These are phyloP conservation scores for Sporothrix humicola DNA, from an alignment of 2,329 filamentous ascomycete genomes.

Conservation along the genomic window DNA sequence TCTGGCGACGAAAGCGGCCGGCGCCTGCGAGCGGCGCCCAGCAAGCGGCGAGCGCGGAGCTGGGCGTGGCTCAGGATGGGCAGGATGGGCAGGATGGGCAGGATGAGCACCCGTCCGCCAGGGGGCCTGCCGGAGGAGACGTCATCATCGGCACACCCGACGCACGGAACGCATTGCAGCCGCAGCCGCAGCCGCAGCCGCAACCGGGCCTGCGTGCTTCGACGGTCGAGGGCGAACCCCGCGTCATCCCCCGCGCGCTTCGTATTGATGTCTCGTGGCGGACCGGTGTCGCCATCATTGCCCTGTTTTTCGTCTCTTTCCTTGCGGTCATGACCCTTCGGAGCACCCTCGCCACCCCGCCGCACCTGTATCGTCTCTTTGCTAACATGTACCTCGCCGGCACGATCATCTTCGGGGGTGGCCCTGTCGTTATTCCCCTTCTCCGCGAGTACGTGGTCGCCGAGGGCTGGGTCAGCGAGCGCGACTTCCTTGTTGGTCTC, in stretches of 20 bases:
- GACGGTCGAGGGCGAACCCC: not conserved
- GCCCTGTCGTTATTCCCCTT: conserved; percentile 68
- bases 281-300: conserved; percentile 2
- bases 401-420: conserved; percentile 58
- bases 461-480: conserved; percentile 71
- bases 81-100: not conserved
- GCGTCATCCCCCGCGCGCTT: not conserved
- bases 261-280: not conserved
- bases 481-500: conserved; percentile 75
- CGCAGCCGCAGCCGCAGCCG: not conserved
- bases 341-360: not conserved
- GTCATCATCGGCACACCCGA: not conserved
- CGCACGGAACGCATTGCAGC: not conserved
- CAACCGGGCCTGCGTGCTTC: not conserved
- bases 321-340: not conserved
- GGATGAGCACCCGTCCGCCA: too few relatives aligned
- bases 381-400: not conserved
- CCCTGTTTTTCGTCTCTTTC: not conserved
- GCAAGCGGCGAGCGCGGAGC: not conserved
- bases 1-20: not conserved
- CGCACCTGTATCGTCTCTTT: not conserved
- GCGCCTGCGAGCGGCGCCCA: not conserved
- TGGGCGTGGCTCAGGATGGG: not conserved
- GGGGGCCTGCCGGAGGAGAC: not conserved
- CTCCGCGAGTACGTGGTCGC: conserved; percentile 67